phyloP scores from a whole-genome alignment of 305 asterid genomes.

The Ilex paraguariensis region DNA sequence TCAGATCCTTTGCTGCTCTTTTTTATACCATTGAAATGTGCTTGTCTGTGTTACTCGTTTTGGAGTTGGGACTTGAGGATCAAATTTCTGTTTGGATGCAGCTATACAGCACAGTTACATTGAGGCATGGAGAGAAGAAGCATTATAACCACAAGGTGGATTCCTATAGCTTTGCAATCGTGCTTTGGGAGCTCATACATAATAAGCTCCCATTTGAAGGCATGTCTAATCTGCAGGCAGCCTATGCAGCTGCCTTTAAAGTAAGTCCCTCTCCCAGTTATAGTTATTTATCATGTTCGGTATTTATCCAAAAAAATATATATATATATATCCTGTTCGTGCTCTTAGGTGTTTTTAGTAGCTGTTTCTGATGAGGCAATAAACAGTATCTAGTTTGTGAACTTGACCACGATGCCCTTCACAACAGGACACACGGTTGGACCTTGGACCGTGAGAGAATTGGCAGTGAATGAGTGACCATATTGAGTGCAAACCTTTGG shows the following conservation, averaged over 20 bases:
- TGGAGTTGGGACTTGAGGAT: background rate
- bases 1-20: background rate
- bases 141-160: constrained; percentile 95
- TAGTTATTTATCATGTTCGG: background rate
- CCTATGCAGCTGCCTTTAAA: constrained; percentile 97
- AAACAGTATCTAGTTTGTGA: too few relatives aligned
- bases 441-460: too few relatives aligned
- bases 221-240: constrained; percentile 97
- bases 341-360: too few relatives aligned
- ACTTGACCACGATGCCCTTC: too few relatives aligned
- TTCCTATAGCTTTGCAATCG: constrained; percentile 93
- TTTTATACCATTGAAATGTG: background rate
- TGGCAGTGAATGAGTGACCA: too few relatives aligned
- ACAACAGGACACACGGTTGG: too few relatives aligned
- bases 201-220: constrained; percentile 92
- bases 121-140: constrained; percentile 94
- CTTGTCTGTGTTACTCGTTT: background rate
- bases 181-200: constrained; percentile 91
- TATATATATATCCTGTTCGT: background rate
- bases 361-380: too few relatives aligned
- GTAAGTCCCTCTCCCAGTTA: constrained; percentile 29
- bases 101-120: constrained; percentile 94
- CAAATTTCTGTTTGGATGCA: constrained; percentile 22
- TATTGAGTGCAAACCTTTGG: too few relatives aligned
- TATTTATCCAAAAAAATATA: background rate